phyloP scores from a whole-genome alignment of 768 basidiomycete species.

The Mycena metata region DNA sequence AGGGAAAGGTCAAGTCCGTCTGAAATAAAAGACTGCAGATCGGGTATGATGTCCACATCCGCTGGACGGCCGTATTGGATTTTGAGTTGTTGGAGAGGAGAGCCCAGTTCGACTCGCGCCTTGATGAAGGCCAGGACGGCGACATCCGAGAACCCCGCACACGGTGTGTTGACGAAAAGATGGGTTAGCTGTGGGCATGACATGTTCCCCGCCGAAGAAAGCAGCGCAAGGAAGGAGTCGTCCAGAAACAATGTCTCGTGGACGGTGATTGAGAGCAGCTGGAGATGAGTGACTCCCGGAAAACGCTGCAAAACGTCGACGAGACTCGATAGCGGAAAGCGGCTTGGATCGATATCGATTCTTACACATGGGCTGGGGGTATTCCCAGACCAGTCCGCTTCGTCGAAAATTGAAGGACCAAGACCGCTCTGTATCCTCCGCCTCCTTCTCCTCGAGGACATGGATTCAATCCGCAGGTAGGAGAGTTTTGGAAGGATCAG shows the following conservation, averaged over 20 bases:
- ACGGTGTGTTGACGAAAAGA: neutral
- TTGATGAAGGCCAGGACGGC: neutral
- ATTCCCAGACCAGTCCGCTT: neutral
- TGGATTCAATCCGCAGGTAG: neutral
- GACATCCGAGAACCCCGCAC: neutral
- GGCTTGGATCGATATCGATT: neutral
- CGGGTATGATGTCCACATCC: slow-evolving; percentile 19
- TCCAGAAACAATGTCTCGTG: neutral
- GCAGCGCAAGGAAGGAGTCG: slow-evolving; percentile 4
- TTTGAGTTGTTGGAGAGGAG: neutral
- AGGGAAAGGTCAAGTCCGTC: neutral
- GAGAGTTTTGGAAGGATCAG: neutral
- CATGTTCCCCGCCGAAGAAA: neutral
- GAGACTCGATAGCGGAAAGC: neutral
- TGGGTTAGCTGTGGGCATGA: neutral
- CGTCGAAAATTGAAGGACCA: neutral
- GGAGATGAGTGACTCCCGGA: neutral
- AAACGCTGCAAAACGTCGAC: neutral
- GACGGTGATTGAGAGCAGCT: neutral
- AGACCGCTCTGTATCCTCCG: no score
- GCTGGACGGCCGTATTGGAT: neutral
- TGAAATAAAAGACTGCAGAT: slow-evolving; percentile 1
- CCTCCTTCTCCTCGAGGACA: no score
- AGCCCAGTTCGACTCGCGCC: neutral
- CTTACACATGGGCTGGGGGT: neutral